Evolutionary conservation across 495 filamentous ascomycete genomes (phyloP).

Genomic region (Penicillium macrosclerotiorum): DNA sequence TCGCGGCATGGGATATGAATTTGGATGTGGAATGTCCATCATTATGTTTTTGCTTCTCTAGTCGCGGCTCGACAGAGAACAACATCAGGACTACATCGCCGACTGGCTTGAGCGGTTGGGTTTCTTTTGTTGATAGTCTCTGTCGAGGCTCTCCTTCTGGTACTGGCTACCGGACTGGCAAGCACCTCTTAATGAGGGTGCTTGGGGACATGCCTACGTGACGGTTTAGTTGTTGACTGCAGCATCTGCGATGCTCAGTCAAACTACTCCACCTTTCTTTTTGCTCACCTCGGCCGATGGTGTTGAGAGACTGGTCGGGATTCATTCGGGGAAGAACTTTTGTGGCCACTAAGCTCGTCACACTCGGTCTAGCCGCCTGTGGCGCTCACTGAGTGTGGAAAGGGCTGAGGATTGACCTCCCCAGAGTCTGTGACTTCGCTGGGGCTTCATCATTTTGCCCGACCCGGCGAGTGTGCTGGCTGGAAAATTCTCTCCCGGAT

Average conservation of each 20-base stretch:
- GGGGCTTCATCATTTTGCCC: constrained; percentile 4
- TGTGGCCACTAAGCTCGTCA: constrained; percentile 3
- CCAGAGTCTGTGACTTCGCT: constrained; percentile 25
- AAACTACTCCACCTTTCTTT: constrained; percentile 9
- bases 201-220: constrained; percentile 31
- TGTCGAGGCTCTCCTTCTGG: constrained; percentile 33
- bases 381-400: constrained; percentile 18
- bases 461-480: constrained; percentile 5
- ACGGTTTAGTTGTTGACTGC: constrained; percentile 12
- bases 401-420: constrained; percentile 1
- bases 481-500: background rate
- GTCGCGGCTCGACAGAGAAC: constrained; percentile 30
- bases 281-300: constrained; percentile 6
- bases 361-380: constrained; percentile 18
- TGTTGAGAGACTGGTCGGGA: no score
- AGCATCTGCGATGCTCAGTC: constrained; percentile 45
- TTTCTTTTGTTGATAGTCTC: constrained; percentile 12
- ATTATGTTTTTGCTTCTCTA: constrained; percentile 38
- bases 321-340: constrained; percentile 1
- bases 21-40: constrained; percentile 51
- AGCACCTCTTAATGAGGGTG: constrained; percentile 16
- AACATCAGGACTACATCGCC: constrained; percentile 7
- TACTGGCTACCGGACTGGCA: constrained; percentile 48
- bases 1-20: constrained; percentile 57
- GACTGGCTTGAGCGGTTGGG: constrained; percentile 20